phyloP scores from a whole-genome alignment of 345 rosid genomes.

The Citrus unshiu region DNA sequence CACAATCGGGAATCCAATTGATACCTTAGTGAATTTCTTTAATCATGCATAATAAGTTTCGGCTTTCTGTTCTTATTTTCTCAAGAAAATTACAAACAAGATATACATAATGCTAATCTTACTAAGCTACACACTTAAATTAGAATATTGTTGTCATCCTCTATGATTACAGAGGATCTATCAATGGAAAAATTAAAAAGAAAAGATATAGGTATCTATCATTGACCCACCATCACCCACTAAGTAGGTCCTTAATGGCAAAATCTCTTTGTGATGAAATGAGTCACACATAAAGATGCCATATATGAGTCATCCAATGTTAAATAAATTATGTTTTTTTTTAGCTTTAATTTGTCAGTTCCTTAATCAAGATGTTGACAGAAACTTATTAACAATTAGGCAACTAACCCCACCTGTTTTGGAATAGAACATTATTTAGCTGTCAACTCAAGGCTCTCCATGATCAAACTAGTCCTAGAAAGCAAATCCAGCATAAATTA shows the following conservation, averaged over 20 bases:
- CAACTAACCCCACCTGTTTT: constrained; percentile 44
- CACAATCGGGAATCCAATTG: constrained; percentile 7
- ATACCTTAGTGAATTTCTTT: constrained; percentile 1
- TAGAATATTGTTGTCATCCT: neutral
- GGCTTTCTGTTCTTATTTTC: constrained; percentile 4
- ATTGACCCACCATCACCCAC: constrained; percentile 32
- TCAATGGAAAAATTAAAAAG: constrained; percentile 4
- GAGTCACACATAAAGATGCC: constrained; percentile 1
- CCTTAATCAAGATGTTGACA: constrained; percentile 24
- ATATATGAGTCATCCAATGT: constrained; percentile 13
- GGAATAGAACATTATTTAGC: constrained; percentile 31
- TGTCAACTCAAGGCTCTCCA: neutral
- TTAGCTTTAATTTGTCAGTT: constrained; percentile 5
- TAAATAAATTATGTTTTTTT: neutral
- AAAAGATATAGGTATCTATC: neutral
- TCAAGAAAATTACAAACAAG: constrained; percentile 14
- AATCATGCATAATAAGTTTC: neutral
- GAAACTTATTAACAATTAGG: constrained; percentile 21
- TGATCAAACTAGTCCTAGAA: neutral
- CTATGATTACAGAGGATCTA: constrained; percentile 19
- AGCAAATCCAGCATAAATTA: neutral
- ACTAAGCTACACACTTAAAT: constrained; percentile 16
- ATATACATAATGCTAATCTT: neutral
- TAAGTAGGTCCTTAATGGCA: neutral
- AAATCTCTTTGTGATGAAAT: constrained; percentile 4